phyloP scores from a whole-genome alignment of 768 basidiomycete species.

The Russula vinacea region DNA sequence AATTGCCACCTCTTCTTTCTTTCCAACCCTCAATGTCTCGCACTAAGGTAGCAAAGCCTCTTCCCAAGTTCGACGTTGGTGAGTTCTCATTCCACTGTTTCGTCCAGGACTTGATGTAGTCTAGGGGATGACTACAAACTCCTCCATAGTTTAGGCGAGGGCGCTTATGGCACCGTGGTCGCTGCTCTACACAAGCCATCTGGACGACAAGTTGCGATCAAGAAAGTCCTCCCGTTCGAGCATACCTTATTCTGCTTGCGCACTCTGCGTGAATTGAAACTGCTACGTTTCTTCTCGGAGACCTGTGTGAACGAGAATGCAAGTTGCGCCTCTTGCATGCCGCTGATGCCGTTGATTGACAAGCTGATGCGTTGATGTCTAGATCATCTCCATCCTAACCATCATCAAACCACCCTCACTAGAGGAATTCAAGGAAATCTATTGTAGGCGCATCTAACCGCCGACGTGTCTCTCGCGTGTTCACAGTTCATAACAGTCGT shows the following conservation, averaged over 20 bases:
- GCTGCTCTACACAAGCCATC: constrained; percentile 83
- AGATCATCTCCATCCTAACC: constrained; percentile 93
- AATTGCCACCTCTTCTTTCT: constrained; percentile 32
- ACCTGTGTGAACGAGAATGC: constrained; percentile 80
- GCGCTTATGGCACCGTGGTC: constrained; percentile 87
- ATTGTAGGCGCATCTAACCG: constrained; percentile 48
- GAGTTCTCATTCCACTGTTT: constrained; percentile 27
- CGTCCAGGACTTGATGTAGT: constrained; percentile 8
- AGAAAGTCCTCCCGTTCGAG: constrained; percentile 93
- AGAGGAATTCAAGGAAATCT: constrained; percentile 82
- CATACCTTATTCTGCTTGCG: constrained; percentile 88
- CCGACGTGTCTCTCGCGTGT: neutral
- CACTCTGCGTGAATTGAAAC: constrained; percentile 88
- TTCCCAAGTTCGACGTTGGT: constrained; percentile 76
- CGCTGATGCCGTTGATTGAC: constrained; percentile 12
- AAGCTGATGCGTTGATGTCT: neutral
- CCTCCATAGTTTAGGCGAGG: constrained; percentile 74
- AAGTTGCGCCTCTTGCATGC: constrained; percentile 29
- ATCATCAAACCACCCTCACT: constrained; percentile 78
- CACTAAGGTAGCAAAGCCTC: constrained; percentile 54
- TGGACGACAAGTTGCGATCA: constrained; percentile 86
- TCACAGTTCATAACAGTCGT: constrained; percentile 48
- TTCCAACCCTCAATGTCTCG: constrained; percentile 14
- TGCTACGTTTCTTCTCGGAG: constrained; percentile 81
- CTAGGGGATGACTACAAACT: constrained; percentile 71